phyloP scores from a whole-genome alignment of 495 filamentous ascomycete genomes.

The Tuber microsphaerosporum region DNA sequence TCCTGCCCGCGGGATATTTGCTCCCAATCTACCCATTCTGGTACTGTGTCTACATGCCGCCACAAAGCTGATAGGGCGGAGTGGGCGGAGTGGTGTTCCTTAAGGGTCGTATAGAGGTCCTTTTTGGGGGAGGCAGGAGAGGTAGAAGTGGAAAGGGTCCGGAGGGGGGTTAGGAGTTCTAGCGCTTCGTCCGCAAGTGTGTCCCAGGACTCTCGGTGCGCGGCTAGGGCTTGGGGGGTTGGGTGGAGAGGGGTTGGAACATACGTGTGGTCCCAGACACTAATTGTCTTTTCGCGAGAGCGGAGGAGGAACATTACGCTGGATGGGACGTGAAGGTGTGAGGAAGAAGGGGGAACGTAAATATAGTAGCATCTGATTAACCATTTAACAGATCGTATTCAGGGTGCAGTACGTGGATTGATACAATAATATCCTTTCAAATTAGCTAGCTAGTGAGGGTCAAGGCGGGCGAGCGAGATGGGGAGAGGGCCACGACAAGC shows the following conservation, averaged over 20 bases:
- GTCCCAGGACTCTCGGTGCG: constrained; percentile 61
- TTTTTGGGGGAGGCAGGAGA: constrained; percentile 23
- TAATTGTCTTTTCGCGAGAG: background rate
- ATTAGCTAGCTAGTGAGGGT: background rate
- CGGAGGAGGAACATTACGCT: background rate
- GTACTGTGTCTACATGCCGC: constrained; percentile 61
- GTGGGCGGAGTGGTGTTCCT: constrained; percentile 53
- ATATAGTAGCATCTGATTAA: background rate
- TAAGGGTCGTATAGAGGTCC: constrained; percentile 59
- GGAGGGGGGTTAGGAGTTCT: constrained; percentile 53
- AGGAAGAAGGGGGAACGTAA: background rate
- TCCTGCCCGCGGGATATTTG: constrained; percentile 66
- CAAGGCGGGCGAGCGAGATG: background rate
- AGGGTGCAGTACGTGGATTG: background rate
- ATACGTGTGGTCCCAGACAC: constrained; percentile 63
- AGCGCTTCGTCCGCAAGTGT: constrained; percentile 59
- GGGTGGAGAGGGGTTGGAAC: constrained; percentile 62
- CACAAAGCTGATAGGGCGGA: constrained; percentile 56
- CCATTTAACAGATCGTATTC: background rate
- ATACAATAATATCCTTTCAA: background rate
- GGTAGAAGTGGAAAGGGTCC: constrained; percentile 15
- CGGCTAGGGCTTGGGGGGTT: constrained; percentile 54
- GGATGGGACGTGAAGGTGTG: background rate
- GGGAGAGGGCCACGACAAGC: background rate
- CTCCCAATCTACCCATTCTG: constrained; percentile 74